Evolutionary conservation across 2,329 filamentous ascomycete genomes (phyloP).

Genomic region (Paracorniculantispora psalliotae): DNA sequence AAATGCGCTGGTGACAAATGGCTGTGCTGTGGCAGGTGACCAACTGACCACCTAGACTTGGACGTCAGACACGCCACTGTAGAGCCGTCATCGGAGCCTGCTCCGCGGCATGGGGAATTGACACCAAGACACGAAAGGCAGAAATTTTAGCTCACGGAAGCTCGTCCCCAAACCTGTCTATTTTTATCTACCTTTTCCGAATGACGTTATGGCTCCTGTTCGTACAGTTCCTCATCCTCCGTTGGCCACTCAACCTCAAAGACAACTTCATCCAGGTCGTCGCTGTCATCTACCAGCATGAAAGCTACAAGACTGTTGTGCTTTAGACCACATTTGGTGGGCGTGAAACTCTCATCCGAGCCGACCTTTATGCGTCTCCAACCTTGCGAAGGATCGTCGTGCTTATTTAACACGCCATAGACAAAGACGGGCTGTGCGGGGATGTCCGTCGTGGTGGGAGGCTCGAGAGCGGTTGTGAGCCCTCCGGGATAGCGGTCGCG

Average conservation of each 20-base stretch:
- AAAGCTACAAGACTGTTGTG: slow-evolving; percentile 49
- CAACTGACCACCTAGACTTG: neutral
- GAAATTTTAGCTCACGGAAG: neutral
- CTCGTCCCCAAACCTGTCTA: neutral
- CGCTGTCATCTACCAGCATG: slow-evolving; percentile 35
- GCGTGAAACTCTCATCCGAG: slow-evolving; percentile 32
- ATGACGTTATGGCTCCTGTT: slow-evolving; percentile 11
- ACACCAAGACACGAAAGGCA: neutral
- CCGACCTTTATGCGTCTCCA: slow-evolving; percentile 44
- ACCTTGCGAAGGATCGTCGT: slow-evolving; percentile 41
- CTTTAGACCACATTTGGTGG: slow-evolving; percentile 38
- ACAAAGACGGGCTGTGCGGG: slow-evolving; percentile 38
- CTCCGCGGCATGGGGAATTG: neutral
- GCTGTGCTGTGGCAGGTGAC: slow-evolving; percentile 6
- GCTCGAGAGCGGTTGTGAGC: slow-evolving; percentile 34
- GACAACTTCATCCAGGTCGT: slow-evolving; percentile 32
- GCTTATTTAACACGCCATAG: slow-evolving; percentile 42
- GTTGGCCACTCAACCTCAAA: slow-evolving; percentile 44
- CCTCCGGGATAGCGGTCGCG: slow-evolving; percentile 52
- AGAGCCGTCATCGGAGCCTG: slow-evolving; percentile 8
- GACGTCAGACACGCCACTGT: slow-evolving; percentile 3
- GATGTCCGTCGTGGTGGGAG: slow-evolving; percentile 32
- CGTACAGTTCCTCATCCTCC: slow-evolving; percentile 36
- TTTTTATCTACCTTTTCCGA: neutral
- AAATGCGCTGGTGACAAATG: neutral